Evolutionary conservation across 140 eudicot species (phyloP).

Genomic region (Oenanthe javanica): DNA sequence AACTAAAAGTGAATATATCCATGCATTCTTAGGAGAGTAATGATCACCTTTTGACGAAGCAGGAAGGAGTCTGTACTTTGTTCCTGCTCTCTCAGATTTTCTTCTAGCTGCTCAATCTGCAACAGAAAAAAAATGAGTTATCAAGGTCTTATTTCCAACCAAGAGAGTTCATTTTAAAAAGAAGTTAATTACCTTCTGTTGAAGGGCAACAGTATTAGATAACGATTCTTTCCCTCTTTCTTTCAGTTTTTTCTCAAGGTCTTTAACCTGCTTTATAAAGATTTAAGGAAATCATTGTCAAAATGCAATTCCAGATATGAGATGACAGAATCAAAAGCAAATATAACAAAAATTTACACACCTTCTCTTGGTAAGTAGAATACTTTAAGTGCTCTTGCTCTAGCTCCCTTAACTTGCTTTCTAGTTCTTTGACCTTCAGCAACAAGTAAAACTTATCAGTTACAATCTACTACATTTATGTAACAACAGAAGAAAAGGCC

Average conservation of each 20-base stretch:
- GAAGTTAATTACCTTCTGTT: constrained; percentile 46
- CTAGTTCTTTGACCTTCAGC: constrained; percentile 68
- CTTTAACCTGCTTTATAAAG: constrained; percentile 40
- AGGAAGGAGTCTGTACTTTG: constrained; percentile 38
- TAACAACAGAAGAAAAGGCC: not conserved
- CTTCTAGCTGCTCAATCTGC: constrained; percentile 64
- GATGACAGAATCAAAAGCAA: not conserved
- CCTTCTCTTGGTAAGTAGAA: constrained; percentile 54
- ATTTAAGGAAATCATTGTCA: not conserved
- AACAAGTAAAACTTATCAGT: constrained; percentile 13
- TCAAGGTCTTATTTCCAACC: not conserved
- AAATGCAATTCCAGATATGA: not conserved
- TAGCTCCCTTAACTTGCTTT: constrained; percentile 61
- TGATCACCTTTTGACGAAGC: constrained; percentile 64
- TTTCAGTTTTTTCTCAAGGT: constrained; percentile 66
- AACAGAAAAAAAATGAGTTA: not conserved
- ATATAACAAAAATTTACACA: constrained; percentile 8
- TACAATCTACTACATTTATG: not conserved
- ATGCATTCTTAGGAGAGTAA: not conserved
- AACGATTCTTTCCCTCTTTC: constrained; percentile 53
- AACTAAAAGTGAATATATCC: not conserved
- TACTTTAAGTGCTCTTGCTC: constrained; percentile 49
- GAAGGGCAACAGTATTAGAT: constrained; percentile 46
- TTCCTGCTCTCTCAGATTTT: constrained; percentile 57
- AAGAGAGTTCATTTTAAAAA: not conserved